Evolutionary conservation across 345 rosid species (phyloP), one percentile per base, ranked within the genome.

Genomic region (Pistacia integerrima): DNA sequence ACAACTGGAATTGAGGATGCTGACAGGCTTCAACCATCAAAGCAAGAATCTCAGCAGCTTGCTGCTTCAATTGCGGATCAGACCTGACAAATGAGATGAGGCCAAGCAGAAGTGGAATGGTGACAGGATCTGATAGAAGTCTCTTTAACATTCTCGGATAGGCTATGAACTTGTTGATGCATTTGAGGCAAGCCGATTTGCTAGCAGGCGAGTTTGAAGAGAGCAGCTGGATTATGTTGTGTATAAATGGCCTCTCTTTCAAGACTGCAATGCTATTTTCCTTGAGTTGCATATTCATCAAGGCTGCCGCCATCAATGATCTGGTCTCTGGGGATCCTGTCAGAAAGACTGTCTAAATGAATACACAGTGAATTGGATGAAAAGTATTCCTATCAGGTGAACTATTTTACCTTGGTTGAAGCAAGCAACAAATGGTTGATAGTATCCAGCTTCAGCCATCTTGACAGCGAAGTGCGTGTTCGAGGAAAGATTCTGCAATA

Each of bases 31-130:
- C 70, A 28, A 84, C 72, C 74, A 88, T 66, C 35, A 82, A 60
- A 54, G 88, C 83, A 17, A 88, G 85, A 80, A 79, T 78, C 77
- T 88, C 85, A 38, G 80, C 87, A 76, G 87, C 84, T 83, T 84
- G 87, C 75, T 75, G 77, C 66, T 83, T 81, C 64, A 84, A 67
- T 20, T 55, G 81, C 36, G 75, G 72, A 74, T 83, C 87, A 18
- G 83, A 80, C 66, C 78, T 65, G 62, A 75, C 52, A 55, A 82
- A 64, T 46, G 78, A 74, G 74, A 86, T 77, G 77, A 83, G 64
- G 55, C 81, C 82, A 38, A 86, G 82, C 74, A 86, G 52, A 68
- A 30, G 80, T 22, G 85, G 85, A 65, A 88, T 79, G 8, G 84
- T 81, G n/a, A 62, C 82, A 28, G 79, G 72, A 54, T 84, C 85